Conservation (phyloP, 164 flowering plant species). For the Magnolia officinalis region DNA sequence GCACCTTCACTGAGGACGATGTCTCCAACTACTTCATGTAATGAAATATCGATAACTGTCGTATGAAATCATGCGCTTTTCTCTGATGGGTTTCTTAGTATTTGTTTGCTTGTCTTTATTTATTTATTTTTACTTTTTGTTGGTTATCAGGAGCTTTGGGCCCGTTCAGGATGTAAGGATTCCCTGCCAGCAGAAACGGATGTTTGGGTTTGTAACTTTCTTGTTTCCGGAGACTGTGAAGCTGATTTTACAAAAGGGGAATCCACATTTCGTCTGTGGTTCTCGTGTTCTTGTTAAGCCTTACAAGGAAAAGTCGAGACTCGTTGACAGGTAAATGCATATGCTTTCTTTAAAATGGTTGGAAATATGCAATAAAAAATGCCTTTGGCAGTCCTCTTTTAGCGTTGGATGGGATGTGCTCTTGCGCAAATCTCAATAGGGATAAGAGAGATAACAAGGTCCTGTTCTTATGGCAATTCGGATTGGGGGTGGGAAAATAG, state of each 20-base stretch:
- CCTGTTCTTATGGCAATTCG: neutral
- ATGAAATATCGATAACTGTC: neutral
- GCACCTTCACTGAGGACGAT: slow-evolving; percentile 85
- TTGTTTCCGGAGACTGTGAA: slow-evolving; percentile 66
- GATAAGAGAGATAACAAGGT: neutral
- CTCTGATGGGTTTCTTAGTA: neutral
- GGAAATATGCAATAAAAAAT: neutral
- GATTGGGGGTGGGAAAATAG: neutral
- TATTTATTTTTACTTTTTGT: neutral
- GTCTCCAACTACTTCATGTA: slow-evolving; percentile 83
- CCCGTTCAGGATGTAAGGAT: slow-evolving; percentile 95
- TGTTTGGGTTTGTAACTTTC: slow-evolving; percentile 96
- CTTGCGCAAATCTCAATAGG: neutral
- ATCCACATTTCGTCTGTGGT: slow-evolving; percentile 85
- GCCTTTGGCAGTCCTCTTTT: too few species aligned
- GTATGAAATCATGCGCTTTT: neutral
- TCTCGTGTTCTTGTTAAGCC: slow-evolving; percentile 98
- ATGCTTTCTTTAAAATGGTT: neutral
- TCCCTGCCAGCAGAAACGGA: slow-evolving; percentile 86
- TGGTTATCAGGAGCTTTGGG: slow-evolving; percentile 56
- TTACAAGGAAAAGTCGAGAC: slow-evolving; percentile 77
- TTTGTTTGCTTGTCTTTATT: neutral
- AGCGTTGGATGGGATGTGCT: neutral
- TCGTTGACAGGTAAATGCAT: slow-evolving; percentile 50
- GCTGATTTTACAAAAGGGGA: slow-evolving; percentile 58